A percentile compares a stretch with the other conserved stretches of the same genome.
These are phyloP conservation scores for Diutina catenulata DNA, from an alignment of 1,139 yeast species.

Conservation along the genomic window DNA sequence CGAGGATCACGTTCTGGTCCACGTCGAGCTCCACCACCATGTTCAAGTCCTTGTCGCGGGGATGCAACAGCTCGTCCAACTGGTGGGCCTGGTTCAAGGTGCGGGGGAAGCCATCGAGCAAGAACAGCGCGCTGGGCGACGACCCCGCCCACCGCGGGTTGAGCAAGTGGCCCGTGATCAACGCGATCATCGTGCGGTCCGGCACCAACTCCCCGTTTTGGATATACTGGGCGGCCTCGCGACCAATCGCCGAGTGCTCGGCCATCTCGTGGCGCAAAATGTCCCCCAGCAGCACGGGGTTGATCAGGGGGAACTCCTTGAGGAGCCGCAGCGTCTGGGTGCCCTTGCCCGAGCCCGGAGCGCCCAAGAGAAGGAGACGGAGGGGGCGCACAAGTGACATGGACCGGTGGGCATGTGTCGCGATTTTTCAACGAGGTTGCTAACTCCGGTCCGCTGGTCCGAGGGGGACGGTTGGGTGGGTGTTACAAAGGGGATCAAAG, in stretches of 20 bases:
- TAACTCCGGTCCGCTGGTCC: too few species aligned
- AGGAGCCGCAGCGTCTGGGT: conserved; percentile 66
- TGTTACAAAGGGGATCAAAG: too few species aligned
- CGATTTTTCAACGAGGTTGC: too few species aligned
- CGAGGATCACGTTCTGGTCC: conserved; percentile 65
- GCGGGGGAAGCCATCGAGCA: conserved; percentile 88
- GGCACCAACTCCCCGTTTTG: conserved; percentile 61
- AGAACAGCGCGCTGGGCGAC: conserved; percentile 39
- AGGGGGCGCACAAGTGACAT: conserved; percentile 37
- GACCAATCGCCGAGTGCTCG: conserved; percentile 43
- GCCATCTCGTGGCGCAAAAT: conserved; percentile 59
- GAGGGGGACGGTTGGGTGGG: too few species aligned
- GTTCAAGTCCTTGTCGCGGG: conserved; percentile 36
- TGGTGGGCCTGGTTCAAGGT: conserved; percentile 59
- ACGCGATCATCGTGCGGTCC: conserved; percentile 50
- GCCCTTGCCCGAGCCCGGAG: conserved; percentile 94
- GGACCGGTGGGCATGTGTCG: too few species aligned
- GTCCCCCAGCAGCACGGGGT: conserved; percentile 75
- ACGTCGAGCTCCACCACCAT: conserved; percentile 77
- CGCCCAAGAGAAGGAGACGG: conserved; percentile 67
- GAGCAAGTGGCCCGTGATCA: conserved; percentile 46
- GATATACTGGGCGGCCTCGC: conserved; percentile 44
- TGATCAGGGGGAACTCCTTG: conserved; percentile 35
- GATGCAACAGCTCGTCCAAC: conserved; percentile 35
- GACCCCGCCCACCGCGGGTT: conserved; percentile 9